A percentile compares a stretch with the other conserved stretches of the same genome.
These are phyloP conservation scores for Tricladium varicosporioides DNA, from an alignment of 2,329 filamentous ascomycete genomes.

Conservation along the genomic window DNA sequence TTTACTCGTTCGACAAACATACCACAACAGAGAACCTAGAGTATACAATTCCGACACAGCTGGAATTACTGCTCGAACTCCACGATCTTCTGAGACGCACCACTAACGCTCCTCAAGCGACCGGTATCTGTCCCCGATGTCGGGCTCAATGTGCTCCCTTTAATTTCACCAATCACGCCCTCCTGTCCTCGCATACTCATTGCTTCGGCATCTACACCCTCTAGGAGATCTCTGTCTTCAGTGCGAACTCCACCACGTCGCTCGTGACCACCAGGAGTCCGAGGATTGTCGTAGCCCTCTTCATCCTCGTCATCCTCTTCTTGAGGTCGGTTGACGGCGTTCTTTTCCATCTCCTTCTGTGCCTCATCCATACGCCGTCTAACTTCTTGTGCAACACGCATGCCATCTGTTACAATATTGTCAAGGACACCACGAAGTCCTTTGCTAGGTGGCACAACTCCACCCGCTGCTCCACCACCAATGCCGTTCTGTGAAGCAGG, in stretches of 20 bases:
- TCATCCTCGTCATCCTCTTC: conserved; percentile 73
- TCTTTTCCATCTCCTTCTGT: conserved; percentile 85
- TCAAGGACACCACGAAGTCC: conserved; percentile 90
- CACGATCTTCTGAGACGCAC: conserved; percentile 40
- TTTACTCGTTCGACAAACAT: background rate
- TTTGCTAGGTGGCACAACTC: conserved; percentile 49
- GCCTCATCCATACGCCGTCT: conserved; percentile 92
- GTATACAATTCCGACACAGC: background rate
- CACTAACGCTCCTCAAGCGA: conserved; percentile 29
- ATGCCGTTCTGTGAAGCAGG: conserved; percentile 39
- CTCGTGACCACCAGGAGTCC: conserved; percentile 48
- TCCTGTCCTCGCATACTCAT: conserved; percentile 39
- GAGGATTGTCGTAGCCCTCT: conserved; percentile 53
- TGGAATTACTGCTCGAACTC: conserved; percentile 43
- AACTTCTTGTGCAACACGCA: conserved; percentile 92
- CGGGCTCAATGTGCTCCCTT: conserved; percentile 17
- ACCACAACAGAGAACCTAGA: background rate
- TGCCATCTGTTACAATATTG: conserved; percentile 96
- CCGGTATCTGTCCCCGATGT: conserved; percentile 18
- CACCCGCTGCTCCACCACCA: conserved; percentile 27
- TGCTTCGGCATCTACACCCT: conserved; percentile 71
- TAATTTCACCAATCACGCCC: conserved; percentile 16
- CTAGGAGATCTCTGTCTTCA: conserved; percentile 67
- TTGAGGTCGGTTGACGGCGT: conserved; percentile 63
- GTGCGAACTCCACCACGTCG: conserved; percentile 64